Evolutionary conservation across 2,329 filamentous ascomycete genomes (phyloP).

Genomic region (Aspergillus flavus): DNA sequence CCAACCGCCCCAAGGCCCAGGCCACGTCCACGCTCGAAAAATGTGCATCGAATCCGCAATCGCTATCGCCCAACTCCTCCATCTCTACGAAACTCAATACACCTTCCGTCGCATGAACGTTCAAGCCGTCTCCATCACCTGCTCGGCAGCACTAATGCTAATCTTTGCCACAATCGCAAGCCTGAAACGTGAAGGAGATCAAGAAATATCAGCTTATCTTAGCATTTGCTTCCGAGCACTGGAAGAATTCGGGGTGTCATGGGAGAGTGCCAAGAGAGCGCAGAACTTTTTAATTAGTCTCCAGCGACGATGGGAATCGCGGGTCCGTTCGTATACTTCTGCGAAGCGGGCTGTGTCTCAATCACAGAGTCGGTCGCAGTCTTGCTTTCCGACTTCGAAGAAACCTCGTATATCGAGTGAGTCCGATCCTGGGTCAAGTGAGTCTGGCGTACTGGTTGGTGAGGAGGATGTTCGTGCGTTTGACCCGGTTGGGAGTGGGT

Average conservation of each 20-base stretch:
- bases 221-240: constrained; percentile 46
- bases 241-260: constrained; percentile 42
- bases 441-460: not conserved
- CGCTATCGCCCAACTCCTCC: constrained; percentile 41
- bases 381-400: not conserved
- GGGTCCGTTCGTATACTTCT: not conserved
- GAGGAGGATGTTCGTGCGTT: not conserved
- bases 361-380: not conserved
- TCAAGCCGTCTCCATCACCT: constrained; percentile 45
- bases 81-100: constrained; percentile 44
- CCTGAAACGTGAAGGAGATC: constrained; percentile 4
- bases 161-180: constrained; percentile 39
- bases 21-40: constrained; percentile 44
- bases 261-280: constrained; percentile 43
- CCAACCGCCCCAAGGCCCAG: constrained; percentile 40
- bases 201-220: constrained; percentile 22
- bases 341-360: not conserved
- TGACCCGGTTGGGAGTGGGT: not conserved
- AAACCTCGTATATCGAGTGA: not conserved
- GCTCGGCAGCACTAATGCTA: constrained; percentile 44
- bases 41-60: constrained; percentile 46
- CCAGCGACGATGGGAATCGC: constrained; percentile 37
- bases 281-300: constrained; percentile 39
- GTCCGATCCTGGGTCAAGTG: not conserved
- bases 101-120: constrained; percentile 46